Evolutionary conservation across 495 filamentous ascomycete species (phyloP).

Genomic region (Hyaloscypha variabilis): DNA sequence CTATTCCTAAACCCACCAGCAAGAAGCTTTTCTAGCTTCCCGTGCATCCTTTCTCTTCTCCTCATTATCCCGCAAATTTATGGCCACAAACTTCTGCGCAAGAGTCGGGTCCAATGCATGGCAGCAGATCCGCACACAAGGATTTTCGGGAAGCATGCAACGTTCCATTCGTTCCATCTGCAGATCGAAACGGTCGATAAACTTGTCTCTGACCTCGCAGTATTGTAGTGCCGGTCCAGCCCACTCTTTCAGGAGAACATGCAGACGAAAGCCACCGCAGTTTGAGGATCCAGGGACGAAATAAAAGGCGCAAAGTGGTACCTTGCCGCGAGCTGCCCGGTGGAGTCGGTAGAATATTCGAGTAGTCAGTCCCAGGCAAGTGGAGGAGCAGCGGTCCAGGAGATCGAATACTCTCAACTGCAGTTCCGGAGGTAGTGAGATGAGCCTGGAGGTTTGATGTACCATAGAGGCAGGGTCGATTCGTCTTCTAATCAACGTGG

Average conservation of each 20-base stretch:
- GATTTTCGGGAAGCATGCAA: neutral
- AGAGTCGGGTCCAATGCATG: neutral
- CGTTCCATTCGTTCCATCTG: neutral
- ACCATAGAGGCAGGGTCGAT: neutral
- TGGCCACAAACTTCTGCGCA: neutral
- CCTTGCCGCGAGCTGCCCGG: neutral
- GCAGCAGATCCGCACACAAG: neutral
- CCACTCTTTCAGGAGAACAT: conserved; percentile 1
- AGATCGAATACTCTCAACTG: neutral
- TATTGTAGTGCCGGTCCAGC: neutral
- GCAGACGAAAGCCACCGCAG: neutral
- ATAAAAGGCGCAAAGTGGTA: conserved; percentile 3
- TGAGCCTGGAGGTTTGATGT: neutral
- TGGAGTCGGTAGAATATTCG: conserved; percentile 3
- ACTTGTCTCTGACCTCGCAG: neutral
- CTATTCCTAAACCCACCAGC: neutral
- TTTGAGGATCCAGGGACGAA: neutral
- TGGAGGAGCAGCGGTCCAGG: conserved; percentile 1
- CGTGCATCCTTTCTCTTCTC: neutral
- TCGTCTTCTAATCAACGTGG: neutral
- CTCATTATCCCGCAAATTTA: neutral
- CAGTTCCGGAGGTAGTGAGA: neutral
- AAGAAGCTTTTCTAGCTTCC: neutral
- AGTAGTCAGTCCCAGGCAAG: conserved; percentile 1
- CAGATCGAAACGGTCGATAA: neutral